These are phyloP conservation scores for Gynochthodes officinalis DNA, from an alignment of 257 asterid genomes.

Conservation along the genomic window DNA sequence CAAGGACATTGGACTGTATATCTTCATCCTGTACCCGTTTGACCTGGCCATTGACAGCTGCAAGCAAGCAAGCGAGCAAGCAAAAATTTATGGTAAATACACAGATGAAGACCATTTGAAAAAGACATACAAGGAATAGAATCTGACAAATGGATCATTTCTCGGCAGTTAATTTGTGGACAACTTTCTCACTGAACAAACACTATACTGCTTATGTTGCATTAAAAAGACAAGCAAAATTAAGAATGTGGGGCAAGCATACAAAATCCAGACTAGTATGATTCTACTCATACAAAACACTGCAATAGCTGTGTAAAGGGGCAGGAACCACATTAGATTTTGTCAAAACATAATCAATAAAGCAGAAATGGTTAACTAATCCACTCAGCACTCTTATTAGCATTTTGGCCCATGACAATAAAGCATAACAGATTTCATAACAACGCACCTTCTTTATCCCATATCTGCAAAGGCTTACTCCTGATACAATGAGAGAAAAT, in stretches of 20 bases:
- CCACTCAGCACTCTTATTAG: not conserved
- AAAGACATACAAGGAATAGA: not conserved
- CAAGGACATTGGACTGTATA: conserved; percentile 88
- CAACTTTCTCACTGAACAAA: not conserved
- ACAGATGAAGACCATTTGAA: not conserved
- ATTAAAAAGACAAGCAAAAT: not conserved
- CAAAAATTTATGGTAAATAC: not conserved
- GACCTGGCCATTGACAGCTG: conserved; percentile 85
- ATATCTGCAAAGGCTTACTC: conserved; percentile 98
- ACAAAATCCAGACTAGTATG: not conserved
- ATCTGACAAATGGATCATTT: not conserved
- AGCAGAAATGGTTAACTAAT: not conserved
- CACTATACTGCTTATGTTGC: not conserved
- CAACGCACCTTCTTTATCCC: conserved; percentile 87
- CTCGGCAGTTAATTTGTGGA: not conserved
- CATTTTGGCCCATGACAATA: not conserved
- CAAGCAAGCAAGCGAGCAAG: too few relatives aligned
- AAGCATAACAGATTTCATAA: not conserved
- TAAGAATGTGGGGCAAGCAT: not conserved
- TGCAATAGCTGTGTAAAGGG: not conserved
- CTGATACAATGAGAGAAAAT: conserved; percentile 30
- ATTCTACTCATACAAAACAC: not conserved
- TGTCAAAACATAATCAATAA: not conserved
- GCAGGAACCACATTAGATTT: not conserved
- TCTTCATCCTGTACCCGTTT: conserved; percentile 90